Conservation (phyloP, 768 basidiomycete genomes). For the Phaeotremella fagi region DNA sequence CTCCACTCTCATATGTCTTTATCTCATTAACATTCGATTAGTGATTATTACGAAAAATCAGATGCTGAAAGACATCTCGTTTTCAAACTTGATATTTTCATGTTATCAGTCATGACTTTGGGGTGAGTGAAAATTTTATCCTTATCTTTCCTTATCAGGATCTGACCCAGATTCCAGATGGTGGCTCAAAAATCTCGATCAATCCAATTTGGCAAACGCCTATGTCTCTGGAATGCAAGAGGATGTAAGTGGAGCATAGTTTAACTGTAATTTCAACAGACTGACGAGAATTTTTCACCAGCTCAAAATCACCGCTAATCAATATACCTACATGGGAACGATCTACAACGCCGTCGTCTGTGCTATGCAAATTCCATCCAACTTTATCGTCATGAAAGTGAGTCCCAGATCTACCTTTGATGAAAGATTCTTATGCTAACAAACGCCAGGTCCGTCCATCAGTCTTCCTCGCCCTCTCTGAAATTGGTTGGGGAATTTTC, state of each 20-base stretch:
- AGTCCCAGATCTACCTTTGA: too few species aligned
- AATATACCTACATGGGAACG: constrained; percentile 8
- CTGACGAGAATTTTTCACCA: too few species aligned
- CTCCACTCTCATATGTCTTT: constrained; percentile 3
- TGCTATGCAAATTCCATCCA: constrained; percentile 14
- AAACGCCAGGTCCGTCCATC: constrained; percentile 9
- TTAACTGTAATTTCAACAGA: too few species aligned
- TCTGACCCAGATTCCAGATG: too few species aligned
- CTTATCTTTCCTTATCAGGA: too few species aligned
- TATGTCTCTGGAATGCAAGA: constrained; percentile 12
- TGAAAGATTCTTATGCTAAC: too few species aligned
- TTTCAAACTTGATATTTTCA: constrained; percentile 24
- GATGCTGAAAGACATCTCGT: constrained; percentile 22
- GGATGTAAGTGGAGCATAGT: too few species aligned
- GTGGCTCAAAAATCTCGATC: constrained; percentile 6
- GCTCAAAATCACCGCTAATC: constrained; percentile 5
- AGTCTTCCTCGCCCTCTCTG: constrained; percentile 9
- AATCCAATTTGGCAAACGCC: constrained; percentile 2
- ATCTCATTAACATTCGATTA: not conserved
- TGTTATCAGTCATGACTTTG: constrained; percentile 19
- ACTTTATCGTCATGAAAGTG: constrained; percentile 11
- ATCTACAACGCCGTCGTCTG: too few species aligned
- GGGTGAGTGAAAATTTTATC: too few species aligned
- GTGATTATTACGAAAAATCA: constrained; percentile 28
- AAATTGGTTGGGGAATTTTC: constrained; percentile 20